phyloP scores from a whole-genome alignment of 2,329 filamentous ascomycete species.

The Penicillium sp. region DNA sequence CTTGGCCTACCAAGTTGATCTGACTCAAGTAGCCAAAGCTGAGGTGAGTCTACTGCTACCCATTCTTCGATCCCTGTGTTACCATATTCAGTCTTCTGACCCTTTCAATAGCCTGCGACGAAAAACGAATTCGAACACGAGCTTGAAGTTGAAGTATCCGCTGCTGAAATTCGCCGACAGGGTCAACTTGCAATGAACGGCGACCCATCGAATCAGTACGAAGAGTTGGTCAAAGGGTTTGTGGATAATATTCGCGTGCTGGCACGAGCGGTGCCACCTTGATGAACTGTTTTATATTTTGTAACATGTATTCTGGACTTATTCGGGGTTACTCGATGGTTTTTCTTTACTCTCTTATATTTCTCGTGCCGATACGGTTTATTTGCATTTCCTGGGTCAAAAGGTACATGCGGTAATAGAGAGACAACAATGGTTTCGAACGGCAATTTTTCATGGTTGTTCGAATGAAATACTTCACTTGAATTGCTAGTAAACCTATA shows the following conservation, averaged over 20 bases:
- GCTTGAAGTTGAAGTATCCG: constrained; percentile 51
- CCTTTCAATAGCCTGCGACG: constrained; percentile 23
- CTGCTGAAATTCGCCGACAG: constrained; percentile 46
- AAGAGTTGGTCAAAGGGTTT: constrained; percentile 50
- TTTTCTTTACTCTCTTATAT: constrained; percentile 2
- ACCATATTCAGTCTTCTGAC: constrained; percentile 16
- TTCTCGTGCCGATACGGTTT: constrained; percentile 16
- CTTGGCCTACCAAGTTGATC: constrained; percentile 82
- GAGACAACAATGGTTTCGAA: background rate
- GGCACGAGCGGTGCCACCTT: constrained; percentile 42
- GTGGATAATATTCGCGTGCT: constrained; percentile 51
- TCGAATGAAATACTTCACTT: background rate
- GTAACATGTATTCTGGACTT: constrained; percentile 17
- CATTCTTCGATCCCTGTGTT: constrained; percentile 6
- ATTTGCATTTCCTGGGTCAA: constrained; percentile 4
- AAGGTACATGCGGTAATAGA: constrained; percentile 13
- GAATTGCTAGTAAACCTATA: background rate
- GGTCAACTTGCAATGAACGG: constrained; percentile 42
- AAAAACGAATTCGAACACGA: constrained; percentile 50
- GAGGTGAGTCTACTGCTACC: constrained; percentile 39
- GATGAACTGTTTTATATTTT: constrained; percentile 18
- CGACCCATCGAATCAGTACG: constrained; percentile 45
- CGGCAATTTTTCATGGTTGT: background rate
- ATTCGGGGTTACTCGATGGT: constrained; percentile 2
- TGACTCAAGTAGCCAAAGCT: constrained; percentile 77